These are phyloP conservation scores for Cryoendolithus antarcticus DNA, from an alignment of 2,329 filamentous ascomycete genomes.

Conservation along the genomic window DNA sequence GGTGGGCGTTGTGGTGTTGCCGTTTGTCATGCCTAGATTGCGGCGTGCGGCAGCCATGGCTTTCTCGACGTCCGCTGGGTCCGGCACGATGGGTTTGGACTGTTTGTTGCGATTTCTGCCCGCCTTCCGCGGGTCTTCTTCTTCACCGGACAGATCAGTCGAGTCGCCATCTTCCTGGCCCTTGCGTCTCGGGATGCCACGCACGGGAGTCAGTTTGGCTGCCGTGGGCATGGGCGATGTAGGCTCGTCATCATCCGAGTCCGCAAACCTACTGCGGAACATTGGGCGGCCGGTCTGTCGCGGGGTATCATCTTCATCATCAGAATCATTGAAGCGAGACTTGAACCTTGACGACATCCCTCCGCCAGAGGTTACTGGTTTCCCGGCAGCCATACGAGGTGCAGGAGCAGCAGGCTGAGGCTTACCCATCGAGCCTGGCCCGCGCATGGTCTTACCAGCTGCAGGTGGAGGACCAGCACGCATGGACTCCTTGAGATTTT, in stretches of 20 bases:
- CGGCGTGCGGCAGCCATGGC: conserved; percentile 23
- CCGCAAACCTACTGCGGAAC: conserved; percentile 37
- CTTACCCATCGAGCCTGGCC: conserved; percentile 3
- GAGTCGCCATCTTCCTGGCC: conserved; percentile 45
- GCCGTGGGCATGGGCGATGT: conserved; percentile 18
- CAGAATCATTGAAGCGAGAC: conserved; percentile 59
- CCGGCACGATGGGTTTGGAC: conserved; percentile 19
- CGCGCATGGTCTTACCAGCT: conserved; percentile 8
- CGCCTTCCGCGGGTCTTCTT: conserved; percentile 20
- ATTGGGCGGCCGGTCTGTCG: conserved; percentile 12
- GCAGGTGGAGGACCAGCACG: conserved; percentile 6
- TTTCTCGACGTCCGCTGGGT: conserved; percentile 25
- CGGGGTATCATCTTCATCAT: conserved; percentile 40
- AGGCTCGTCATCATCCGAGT: conserved; percentile 42
- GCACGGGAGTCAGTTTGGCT: conserved; percentile 38
- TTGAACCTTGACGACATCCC: conserved; percentile 19
- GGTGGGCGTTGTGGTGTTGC: conserved; percentile 3
- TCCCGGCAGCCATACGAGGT: not conserved
- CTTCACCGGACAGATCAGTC: conserved; percentile 37
- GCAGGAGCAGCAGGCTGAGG: not conserved
- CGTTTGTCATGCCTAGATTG: conserved; percentile 20
- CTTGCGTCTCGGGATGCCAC: conserved; percentile 46
- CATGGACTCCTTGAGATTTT: conserved; percentile 8
- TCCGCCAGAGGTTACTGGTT: conserved; percentile 1
- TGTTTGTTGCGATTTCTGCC: conserved; percentile 33